These are phyloP conservation scores for Uronychia setigera DNA, from an alignment of 73 alveolate species.

Conservation along the genomic window DNA sequence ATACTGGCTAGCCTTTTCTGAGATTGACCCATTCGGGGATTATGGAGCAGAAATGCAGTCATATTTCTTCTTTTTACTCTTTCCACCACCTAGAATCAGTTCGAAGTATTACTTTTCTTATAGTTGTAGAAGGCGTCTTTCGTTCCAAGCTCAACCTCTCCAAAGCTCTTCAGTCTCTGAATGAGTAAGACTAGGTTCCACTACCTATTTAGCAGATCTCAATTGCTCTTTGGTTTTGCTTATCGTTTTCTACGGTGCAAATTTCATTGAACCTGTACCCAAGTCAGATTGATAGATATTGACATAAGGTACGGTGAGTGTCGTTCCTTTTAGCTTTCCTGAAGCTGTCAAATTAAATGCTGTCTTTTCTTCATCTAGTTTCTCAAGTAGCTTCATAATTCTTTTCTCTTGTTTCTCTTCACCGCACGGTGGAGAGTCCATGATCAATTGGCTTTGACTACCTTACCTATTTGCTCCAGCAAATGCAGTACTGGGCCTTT, in stretches of 20 bases:
- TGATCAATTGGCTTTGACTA: no score
- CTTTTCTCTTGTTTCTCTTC: not conserved
- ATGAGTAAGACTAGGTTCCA: not conserved
- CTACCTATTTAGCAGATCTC: not conserved
- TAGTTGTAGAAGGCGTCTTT: not conserved
- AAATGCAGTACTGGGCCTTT: no score
- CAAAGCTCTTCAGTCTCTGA: not conserved
- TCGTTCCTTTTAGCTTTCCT: not conserved
- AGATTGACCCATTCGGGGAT: not conserved
- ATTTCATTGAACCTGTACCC: not conserved
- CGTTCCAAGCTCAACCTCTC: not conserved
- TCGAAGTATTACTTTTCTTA: not conserved
- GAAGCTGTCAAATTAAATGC: not conserved
- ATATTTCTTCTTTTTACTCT: not conserved
- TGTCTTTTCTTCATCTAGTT: not conserved
- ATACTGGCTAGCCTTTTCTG: not conserved
- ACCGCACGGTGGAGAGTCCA: no score
- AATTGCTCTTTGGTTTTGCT: not conserved
- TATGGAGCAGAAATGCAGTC: not conserved
- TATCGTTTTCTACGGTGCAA: not conserved
- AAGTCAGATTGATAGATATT: not conserved
- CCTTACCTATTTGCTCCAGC: no score
- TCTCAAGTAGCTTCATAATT: not conserved
- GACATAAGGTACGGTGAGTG: not conserved
- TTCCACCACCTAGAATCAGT: not conserved